Evolutionary conservation across 2,329 filamentous ascomycete genomes (phyloP), one percentile per base, ranked within the genome.

Genomic region (Cladosporium sp.): DNA sequence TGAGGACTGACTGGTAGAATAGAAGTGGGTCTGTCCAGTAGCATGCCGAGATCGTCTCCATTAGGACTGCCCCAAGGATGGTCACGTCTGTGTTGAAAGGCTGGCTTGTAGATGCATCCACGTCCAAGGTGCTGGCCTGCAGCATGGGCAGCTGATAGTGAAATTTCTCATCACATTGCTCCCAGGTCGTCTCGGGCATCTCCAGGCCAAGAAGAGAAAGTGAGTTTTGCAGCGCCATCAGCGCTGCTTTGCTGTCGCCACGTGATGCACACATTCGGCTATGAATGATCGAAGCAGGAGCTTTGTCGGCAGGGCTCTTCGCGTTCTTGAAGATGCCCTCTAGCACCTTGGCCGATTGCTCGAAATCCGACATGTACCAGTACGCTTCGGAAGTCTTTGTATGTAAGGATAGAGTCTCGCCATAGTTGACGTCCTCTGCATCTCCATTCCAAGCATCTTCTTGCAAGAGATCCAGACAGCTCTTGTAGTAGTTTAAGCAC

Each of bases 331-430:
- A 88, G 4, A 95, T 81, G 2, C 79, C 80, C 18, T 80, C 70
- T 11, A 96, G 78, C n/a, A 92, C 71, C 22, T 76, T 73, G 37
- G 84, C 79, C 18, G 89, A 87, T 47, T 85, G 79, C 1, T 78
- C 73, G 52, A 85, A 81, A 56, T 89, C 81, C 4, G 83, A 83
- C 73, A 91, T 85, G 61, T 88, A 89, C 62, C 90, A 82, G 59
- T 88, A 85, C 64, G 88, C 89, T 66, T 96, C 90, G 3, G 90
- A 88, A 4, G 88, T 83, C 47, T 87, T 83, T 4, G 90, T 83
- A 65, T 89, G 84, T 2, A 95, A 75, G 55, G 85, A 83, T 55
- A 95, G 76, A 0, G 90, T 95, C 70, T 97, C 92, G 9, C 89
- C 84, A 61, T 96, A 96, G 40, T 83, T 86, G 0, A 87, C 85